Percentiles rank a stretch among this genome's conserved stretches.
These are phyloP conservation scores for Scleroderma bovista DNA, from an alignment of 768 basidiomycete genomes.

Conservation along the genomic window DNA sequence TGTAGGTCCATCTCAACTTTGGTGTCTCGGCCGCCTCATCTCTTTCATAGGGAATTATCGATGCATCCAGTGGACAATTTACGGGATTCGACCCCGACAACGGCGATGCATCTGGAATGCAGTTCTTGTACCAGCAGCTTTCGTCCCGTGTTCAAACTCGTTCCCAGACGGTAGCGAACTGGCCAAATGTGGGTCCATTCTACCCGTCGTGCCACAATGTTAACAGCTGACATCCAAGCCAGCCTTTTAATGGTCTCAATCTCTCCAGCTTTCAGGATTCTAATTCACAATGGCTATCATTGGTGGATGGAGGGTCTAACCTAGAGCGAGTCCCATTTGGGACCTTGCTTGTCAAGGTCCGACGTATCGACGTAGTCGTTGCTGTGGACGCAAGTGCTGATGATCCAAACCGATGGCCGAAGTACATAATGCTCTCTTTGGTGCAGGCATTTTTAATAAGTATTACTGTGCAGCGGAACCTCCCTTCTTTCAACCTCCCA, in stretches of 20 bases:
- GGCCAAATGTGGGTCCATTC: slow-evolving; percentile 49
- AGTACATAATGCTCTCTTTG: slow-evolving; percentile 36
- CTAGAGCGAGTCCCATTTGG: slow-evolving; percentile 66
- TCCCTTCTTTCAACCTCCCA: slow-evolving; percentile 39
- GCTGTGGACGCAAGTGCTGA: slow-evolving; percentile 67
- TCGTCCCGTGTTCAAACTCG: slow-evolving; percentile 41
- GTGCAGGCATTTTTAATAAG: not conserved
- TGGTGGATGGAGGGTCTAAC: slow-evolving; percentile 71
- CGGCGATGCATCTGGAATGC: slow-evolving; percentile 31
- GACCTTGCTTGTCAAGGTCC: slow-evolving; percentile 62
- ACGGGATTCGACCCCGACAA: slow-evolving; percentile 33
- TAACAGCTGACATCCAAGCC: slow-evolving; percentile 2
- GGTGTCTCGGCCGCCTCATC: not conserved
- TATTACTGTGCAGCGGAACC: slow-evolving; percentile 41
- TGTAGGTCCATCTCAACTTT: slow-evolving; percentile 25
- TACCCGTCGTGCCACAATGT: not conserved
- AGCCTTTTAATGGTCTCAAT: slow-evolving; percentile 51
- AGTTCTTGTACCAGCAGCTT: slow-evolving; percentile 47
- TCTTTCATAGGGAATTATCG: slow-evolving; percentile 41
- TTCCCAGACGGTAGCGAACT: slow-evolving; percentile 58
- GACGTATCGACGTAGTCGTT: slow-evolving; percentile 69
- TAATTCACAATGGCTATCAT: slow-evolving; percentile 45
- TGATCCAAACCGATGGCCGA: slow-evolving; percentile 56
- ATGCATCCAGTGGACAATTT: slow-evolving; percentile 37
- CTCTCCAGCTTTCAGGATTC: slow-evolving; percentile 48